Base-by-base conservation (phyloP, 2,329 filamentous ascomycete genomes). In the Fusarium ambrosium region DNA sequence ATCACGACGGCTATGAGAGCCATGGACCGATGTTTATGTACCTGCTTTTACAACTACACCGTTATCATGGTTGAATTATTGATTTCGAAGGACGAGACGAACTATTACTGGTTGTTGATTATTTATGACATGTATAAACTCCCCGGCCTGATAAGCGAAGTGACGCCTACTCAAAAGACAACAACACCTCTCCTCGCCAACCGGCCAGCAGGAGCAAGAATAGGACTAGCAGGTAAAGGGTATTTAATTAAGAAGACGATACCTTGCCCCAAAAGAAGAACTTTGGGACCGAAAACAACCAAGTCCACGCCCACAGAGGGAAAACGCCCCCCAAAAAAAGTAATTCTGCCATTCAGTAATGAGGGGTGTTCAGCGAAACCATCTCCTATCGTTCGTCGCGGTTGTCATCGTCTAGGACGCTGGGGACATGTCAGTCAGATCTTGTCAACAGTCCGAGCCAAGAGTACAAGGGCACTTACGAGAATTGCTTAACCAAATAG, bases 401-500 rank as follows among this genome's bases (percentile, higher is more conserved):
- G 75, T 87, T 89, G 71, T 90, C 88, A 59, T 90, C 87, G 14
- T 90, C 88, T 13, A 90, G 83, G 16, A 90, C 85, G 4, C 88
- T 90, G 62, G 16, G 14, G 29, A 8, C 18, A 8, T 16, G 20
- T 71, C 63, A 74, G 73, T 64, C 37, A 67, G 60, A 39, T 41
- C 1, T 22, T 45, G 14, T 11, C 16, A 45, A 39, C 16, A 36
- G 14, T 55, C 24, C 9, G 22, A 4, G 13, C 24, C 53, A 11
- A 18, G n/a, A 18, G 29, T 6, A 24, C 36, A 2, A 41, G 10
- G 48, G 9, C 41, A 87, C 95, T 88, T 86, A 98, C 95, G 95
- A 97, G 82, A 95, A 98, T 81, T 97, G 94, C 82, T 97, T 97
- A 62, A 95, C 92, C 77, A 99, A 84, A 59, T 93, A 94, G 0